These are phyloP conservation scores for Deinandra increscens DNA, from an alignment of 129 eudicot species.

Conservation along the genomic window DNA sequence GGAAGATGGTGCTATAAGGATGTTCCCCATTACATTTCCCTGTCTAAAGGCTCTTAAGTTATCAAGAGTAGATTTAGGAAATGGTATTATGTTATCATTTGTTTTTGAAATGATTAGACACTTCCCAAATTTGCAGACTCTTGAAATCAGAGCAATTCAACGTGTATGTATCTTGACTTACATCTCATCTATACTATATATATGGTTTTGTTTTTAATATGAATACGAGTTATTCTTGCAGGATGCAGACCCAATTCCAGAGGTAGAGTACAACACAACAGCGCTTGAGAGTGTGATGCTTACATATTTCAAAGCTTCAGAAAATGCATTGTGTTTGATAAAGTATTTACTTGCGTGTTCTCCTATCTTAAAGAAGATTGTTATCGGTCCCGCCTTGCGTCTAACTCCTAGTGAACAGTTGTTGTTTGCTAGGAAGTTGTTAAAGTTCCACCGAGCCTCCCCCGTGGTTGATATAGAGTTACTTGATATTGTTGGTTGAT, in stretches of 20 bases:
- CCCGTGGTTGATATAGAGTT: not conserved
- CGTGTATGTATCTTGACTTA: not conserved
- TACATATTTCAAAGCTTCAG: not conserved
- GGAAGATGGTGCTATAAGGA: too few species aligned
- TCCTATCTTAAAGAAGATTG: conserved; percentile 4
- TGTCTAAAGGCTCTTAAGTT: conserved; percentile 14
- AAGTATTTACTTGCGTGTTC: conserved; percentile 15
- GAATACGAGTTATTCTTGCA: not conserved
- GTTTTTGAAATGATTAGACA: not conserved
- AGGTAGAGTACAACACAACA: not conserved
- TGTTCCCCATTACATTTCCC: not conserved
- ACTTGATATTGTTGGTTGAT: too few species aligned
- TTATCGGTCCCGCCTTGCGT: not conserved
- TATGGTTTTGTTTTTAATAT: not conserved
- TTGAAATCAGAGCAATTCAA: not conserved
- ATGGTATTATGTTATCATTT: not conserved
- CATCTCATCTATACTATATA: not conserved
- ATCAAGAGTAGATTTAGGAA: not conserved
- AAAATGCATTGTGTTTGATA: conserved; percentile 6
- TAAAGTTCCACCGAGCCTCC: conserved; percentile 15
- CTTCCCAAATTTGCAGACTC: conserved; percentile 19
- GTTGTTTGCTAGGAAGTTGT: conserved; percentile 7
- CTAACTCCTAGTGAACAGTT: not conserved
- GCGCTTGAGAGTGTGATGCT: not conserved
- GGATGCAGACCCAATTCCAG: not conserved